Evolutionary conservation across 257 asterid genomes (phyloP).

Genomic region (Primulina tabacum): DNA sequence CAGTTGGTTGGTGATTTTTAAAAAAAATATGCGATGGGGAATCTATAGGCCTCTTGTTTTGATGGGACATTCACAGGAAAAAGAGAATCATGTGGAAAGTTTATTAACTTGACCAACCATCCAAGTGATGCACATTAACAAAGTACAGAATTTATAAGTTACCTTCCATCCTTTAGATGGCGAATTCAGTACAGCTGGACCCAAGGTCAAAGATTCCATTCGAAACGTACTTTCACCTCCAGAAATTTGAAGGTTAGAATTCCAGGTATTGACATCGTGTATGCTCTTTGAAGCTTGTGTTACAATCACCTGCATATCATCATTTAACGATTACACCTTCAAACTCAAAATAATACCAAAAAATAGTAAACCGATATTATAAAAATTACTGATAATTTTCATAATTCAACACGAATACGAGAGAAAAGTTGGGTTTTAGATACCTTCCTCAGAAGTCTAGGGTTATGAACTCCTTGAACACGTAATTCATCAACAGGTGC

Average conservation of each 20-base stretch:
- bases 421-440: background rate
- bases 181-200: conserved; percentile 56
- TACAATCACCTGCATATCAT: conserved; percentile 44
- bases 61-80: background rate
- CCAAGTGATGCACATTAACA: conserved; percentile 13
- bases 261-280: conserved; percentile 43
- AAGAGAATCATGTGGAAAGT: conserved; percentile 4
- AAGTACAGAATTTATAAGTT: conserved; percentile 14
- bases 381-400: background rate
- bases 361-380: too few species aligned
- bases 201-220: conserved; percentile 47
- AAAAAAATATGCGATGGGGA: background rate
- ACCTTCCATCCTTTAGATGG: conserved; percentile 58
- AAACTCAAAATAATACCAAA: too few species aligned
- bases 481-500: conserved; percentile 74
- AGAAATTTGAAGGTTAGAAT: conserved; percentile 30
- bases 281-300: conserved; percentile 57
- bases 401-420: background rate
- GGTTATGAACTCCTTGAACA: conserved; percentile 61
- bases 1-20: background rate
- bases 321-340: too few species aligned
- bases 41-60: background rate
- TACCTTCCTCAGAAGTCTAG: conserved; percentile 60
- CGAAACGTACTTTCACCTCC: conserved; percentile 42
- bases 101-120: conserved; percentile 11